A percentile compares a stretch with the other conserved stretches of the same genome.
These are phyloP conservation scores for Fraxinus anomala DNA, from an alignment of 257 asterid species.

Conservation along the genomic window DNA sequence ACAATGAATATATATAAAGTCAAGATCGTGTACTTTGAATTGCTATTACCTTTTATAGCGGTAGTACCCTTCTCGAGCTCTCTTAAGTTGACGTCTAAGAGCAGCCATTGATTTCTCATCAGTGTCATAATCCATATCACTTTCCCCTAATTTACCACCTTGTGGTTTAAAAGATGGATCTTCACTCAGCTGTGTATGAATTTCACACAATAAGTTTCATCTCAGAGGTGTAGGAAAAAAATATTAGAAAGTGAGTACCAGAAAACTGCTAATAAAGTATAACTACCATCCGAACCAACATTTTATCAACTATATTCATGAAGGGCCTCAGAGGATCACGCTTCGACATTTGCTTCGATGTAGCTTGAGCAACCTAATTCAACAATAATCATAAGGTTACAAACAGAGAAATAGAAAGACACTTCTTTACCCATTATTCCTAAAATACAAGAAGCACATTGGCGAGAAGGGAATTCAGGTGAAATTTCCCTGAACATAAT, in stretches of 20 bases:
- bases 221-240: constrained; percentile 3
- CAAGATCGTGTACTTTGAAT: not conserved
- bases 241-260: not conserved
- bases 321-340: constrained; percentile 73
- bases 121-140: constrained; percentile 81
- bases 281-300: constrained; percentile 69
- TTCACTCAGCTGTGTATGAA: constrained; percentile 57
- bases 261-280: constrained; percentile 18
- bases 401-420: not conserved
- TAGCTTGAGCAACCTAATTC: constrained; percentile 74
- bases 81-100: constrained; percentile 69
- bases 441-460: not conserved
- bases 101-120: constrained; percentile 75
- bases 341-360: constrained; percentile 78
- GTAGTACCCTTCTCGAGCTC: constrained; percentile 66
- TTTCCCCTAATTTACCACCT: constrained; percentile 78
- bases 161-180: constrained; percentile 77
- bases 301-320: constrained; percentile 69
- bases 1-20: not conserved
- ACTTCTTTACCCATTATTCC: not conserved
- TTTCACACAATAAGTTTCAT: constrained; percentile 4
- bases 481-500: not conserved
- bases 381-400: constrained; percentile 22
- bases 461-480: not conserved
- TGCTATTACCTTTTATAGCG: constrained; percentile 64